These are phyloP conservation scores for Noccaea bulbosa DNA, from an alignment of 345 rosid species.

Conservation along the genomic window DNA sequence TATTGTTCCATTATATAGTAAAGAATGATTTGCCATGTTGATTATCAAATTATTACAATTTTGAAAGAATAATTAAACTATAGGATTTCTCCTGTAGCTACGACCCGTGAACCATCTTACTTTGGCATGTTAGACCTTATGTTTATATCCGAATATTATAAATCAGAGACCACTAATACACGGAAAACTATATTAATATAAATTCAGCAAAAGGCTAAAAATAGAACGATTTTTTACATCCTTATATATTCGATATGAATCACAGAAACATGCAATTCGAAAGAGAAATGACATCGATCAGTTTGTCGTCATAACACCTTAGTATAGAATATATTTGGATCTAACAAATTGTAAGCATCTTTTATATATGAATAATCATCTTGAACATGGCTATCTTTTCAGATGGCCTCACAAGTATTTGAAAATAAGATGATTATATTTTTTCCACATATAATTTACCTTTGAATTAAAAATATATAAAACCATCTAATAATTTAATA, in stretches of 20 bases:
- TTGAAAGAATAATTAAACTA: conserved; percentile 13
- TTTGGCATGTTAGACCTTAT: conserved; percentile 26
- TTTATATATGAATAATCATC: conserved; percentile 3
- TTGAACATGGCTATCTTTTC: conserved; percentile 3
- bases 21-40: neutral
- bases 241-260: neutral
- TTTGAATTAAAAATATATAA: no score
- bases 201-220: neutral
- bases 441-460: no score
- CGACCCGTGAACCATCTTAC: conserved; percentile 32
- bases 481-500: no score
- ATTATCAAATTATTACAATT: neutral
- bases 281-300: conserved; percentile 20
- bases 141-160: conserved; percentile 1
- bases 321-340: conserved; percentile 5
- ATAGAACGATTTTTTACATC: neutral
- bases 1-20: neutral
- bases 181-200: conserved; percentile 3
- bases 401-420: neutral
- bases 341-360: neutral
- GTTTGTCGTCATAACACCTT: conserved; percentile 12
- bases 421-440: no score
- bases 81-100: conserved; percentile 1
- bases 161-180: conserved; percentile 1
- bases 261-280: neutral